Conservation (phyloP, 306 rosid genomes). For the Casuarina cunninghamiana region DNA sequence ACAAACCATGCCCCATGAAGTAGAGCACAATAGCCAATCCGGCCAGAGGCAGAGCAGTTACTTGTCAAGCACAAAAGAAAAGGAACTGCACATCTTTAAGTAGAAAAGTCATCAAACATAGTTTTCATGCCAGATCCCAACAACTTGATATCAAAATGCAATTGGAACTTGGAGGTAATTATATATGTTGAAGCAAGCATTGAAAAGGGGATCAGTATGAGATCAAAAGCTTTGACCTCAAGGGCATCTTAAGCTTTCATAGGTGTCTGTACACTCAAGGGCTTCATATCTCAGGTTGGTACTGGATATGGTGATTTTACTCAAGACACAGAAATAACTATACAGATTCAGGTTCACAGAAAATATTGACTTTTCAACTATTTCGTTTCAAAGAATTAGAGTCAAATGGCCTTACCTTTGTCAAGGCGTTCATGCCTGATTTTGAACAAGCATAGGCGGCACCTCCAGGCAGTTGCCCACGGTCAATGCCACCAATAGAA, state of each 20-base stretch:
- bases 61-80: background rate
- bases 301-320: background rate
- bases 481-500: slow-evolving; percentile 57
- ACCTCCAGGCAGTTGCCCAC: slow-evolving; percentile 68
- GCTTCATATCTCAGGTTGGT: background rate
- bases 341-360: background rate
- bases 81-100: background rate
- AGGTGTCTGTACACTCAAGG: background rate
- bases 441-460: slow-evolving; percentile 64
- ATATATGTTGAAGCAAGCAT: background rate
- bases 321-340: background rate
- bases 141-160: background rate
- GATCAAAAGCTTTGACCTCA: background rate
- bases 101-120: background rate
- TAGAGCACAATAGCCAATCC: background rate
- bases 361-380: background rate
- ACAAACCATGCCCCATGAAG: background rate
- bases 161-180: background rate
- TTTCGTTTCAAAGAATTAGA: background rate
- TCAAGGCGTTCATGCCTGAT: slow-evolving; percentile 48
- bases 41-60: background rate
- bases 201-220: background rate
- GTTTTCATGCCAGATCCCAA: background rate
- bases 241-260: background rate
- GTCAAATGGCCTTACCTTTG: slow-evolving; percentile 47